phyloP scores from a whole-genome alignment of 2,329 filamentous ascomycete genomes.

The Xylaria polymorpha region DNA sequence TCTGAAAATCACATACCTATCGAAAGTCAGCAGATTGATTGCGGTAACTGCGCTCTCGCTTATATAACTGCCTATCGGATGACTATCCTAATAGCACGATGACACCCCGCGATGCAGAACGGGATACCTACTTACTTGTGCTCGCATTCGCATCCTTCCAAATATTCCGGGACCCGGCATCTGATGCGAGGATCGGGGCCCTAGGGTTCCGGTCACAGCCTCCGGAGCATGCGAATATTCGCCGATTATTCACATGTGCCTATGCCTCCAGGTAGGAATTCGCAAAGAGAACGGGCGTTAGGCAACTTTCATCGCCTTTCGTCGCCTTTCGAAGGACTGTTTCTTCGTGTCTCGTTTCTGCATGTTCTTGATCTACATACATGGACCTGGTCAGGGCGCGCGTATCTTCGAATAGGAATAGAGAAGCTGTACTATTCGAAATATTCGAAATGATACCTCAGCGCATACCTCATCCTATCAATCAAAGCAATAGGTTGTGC shows the following conservation, averaged over 20 bases:
- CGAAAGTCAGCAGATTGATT: neutral
- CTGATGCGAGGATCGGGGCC: constrained; percentile 4
- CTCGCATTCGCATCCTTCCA: constrained; percentile 11
- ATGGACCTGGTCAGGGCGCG: neutral
- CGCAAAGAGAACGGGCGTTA: neutral
- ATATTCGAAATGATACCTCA: neutral
- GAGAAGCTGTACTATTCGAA: neutral
- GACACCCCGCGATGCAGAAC: neutral
- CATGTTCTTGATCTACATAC: neutral
- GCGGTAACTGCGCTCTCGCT: neutral
- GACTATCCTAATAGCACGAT: neutral
- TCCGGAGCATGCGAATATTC: neutral
- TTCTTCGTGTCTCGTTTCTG: neutral
- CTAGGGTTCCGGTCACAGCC: constrained; percentile 12
- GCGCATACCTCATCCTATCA: neutral
- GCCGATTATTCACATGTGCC: neutral
- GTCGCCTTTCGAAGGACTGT: neutral
- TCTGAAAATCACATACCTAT: neutral
- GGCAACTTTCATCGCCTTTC: neutral
- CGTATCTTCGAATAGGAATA: neutral
- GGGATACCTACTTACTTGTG: neutral
- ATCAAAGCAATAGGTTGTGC: neutral
- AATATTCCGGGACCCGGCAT: neutral
- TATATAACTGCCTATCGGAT: neutral
- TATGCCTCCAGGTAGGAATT: neutral